These are phyloP conservation scores for Phytophthora fragariaefolia DNA, from an alignment of 352 stramenopile genomes.

Conservation along the genomic window DNA sequence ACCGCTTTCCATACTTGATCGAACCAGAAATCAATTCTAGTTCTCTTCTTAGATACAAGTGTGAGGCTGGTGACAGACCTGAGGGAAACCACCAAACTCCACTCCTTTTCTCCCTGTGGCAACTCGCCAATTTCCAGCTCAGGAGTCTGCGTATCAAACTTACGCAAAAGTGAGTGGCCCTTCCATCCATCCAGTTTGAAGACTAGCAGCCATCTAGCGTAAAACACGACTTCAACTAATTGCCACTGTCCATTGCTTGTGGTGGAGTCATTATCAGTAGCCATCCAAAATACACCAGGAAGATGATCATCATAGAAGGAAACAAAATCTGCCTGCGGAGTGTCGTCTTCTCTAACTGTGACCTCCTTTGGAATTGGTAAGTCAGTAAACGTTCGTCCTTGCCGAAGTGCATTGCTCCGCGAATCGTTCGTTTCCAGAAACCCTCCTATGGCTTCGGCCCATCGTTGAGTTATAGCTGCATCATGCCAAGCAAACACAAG, in stretches of 20 bases:
- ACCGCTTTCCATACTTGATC: constrained; percentile 58
- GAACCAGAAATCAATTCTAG: constrained; percentile 66
- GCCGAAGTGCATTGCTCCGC: constrained; percentile 32
- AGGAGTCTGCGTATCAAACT: constrained; percentile 32
- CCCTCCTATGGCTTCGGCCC: constrained; percentile 36
- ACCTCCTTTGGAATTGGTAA: constrained; percentile 40
- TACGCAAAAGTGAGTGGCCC: constrained; percentile 29
- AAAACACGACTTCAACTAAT: constrained; percentile 51
- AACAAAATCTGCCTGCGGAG: constrained; percentile 33
- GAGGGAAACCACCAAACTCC: constrained; percentile 44
- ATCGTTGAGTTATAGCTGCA: constrained; percentile 29
- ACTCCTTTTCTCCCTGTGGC: constrained; percentile 43
- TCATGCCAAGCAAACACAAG: constrained; percentile 35
- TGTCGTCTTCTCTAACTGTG: constrained; percentile 12
- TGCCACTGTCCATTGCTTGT: constrained; percentile 31
- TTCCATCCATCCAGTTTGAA: constrained; percentile 52
- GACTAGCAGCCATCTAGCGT: constrained; percentile 44
- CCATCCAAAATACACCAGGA: constrained; percentile 56
- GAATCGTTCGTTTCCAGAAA: constrained; percentile 47
- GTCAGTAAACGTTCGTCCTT: constrained; percentile 25
- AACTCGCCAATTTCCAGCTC: constrained; percentile 39
- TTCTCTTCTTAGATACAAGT: constrained; percentile 50
- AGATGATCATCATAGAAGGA: constrained; percentile 60
- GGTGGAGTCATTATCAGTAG: constrained; percentile 6
- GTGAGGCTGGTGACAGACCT: constrained; percentile 9